Base-by-base conservation (phyloP, 768 basidiomycete genomes). In the Termitomyces sp. region DNA sequence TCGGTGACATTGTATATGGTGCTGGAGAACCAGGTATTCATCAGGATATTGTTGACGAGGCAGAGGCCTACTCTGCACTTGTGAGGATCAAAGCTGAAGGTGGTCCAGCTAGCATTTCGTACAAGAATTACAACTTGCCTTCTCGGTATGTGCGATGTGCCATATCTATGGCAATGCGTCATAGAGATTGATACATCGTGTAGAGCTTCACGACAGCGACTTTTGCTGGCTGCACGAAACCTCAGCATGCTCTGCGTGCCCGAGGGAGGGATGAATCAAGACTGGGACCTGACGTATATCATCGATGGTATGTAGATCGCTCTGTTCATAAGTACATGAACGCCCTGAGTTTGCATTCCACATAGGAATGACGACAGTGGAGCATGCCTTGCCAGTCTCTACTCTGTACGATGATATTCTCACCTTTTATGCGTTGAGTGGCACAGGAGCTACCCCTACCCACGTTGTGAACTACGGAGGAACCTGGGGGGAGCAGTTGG, bases 381-480 rank as follows among this genome's bases (percentile, higher is more conserved):
- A 89, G 66, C 87, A 89, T 61, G 74, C 86, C 21, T 66, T 89
- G 39, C 88, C 88, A 5, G 73, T 88, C 1, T 80, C 88, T 1
- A 68, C 69, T 10, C 72, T 89, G 3, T 89, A 83, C 61, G 86
- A 88, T 21, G 88, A 89, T 60, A 72, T 89, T 47, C 63, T 84
- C 25, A 84, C 73, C 0, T 72, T 90, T 12, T 89, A 76, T 63
- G 80, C 82, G 3, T 54, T 73, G 64, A 89, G 87, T 63, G 88
- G 88, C 4, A 88, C 88, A 12, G 86, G 83, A 12, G 74, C 79
- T 27, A 88, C 88, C 0, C 88, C 88, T 3, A 90, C 88, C 0
- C 88, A 89, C 59, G 70, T 89, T 30, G 88, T 89, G 25, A 84
- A 89, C 64, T 90, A 89, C 64, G 88, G 88, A n/a, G 88, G 88